Base-by-base conservation (phyloP, 768 basidiomycete species). In the Leccinellum luteum region DNA sequence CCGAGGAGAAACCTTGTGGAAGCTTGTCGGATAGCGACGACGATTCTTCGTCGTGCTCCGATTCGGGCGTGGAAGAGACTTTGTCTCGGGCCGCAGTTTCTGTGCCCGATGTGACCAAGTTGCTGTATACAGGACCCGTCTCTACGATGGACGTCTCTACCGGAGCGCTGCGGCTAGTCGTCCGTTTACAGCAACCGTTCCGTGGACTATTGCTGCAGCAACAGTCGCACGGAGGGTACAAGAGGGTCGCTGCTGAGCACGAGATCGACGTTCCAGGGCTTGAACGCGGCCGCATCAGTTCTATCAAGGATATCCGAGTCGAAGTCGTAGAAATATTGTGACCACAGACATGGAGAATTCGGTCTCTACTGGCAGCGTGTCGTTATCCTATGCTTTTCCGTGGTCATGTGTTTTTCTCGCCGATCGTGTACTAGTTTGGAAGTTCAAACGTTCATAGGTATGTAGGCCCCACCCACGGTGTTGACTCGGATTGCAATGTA, bases 181-280 rank as follows among this genome's bases (percentile, higher is more conserved):
- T 45, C n/a, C 50, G 45, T 35, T 21, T 62, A 13, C 49, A 34
- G 32, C 55, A 61, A 23, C 61, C 55, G 10, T 62, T 62, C 52
- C 23, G 23, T 2, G 50, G 31, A 4, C 19, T 61, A 4, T 38
- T 60, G 44, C 58, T 59, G 12, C 41, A 47, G 44, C 32, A 52
- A 32, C 58, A 55, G 12, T 7, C 34, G 3, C 4, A 21, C 8
- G 47, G 27, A 27, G 47, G 28, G 47, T 48, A 28, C 47, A 48
- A 48, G 47, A 27, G 47, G 21, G 27, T 48, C 4, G 27, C 47
- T 27, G 21, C 47, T 6, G 47, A 48, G 15, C 27, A 56, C n/a
- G 35, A 38, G 21, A 55, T 55, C n/a, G n/a, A 43, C 28, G 27
- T 31, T 17, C 35, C 50, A 25, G 31, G 31, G 12, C 31, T 51